A percentile compares a stretch with the other conserved stretches of the same genome.
These are phyloP conservation scores for Ceratobasidium sp. DNA, from an alignment of 1,284 basidiomycete species.

Conservation along the genomic window DNA sequence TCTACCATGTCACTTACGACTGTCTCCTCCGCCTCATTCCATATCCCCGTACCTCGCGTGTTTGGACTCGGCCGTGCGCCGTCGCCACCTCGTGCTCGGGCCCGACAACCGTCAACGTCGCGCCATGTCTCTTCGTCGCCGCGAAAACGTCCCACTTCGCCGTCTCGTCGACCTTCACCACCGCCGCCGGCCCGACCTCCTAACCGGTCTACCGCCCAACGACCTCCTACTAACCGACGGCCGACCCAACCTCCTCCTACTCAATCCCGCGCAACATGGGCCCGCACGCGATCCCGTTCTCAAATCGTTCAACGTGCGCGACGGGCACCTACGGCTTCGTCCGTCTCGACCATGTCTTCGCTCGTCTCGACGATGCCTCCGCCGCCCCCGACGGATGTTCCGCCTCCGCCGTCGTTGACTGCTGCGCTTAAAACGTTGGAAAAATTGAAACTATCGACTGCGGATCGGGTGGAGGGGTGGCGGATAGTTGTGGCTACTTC, in stretches of 20 bases:
- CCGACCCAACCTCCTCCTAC: neutral
- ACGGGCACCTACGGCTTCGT: slow-evolving; percentile 5
- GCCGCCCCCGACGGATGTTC: slow-evolving; percentile 13
- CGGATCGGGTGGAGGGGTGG: slow-evolving; percentile 41
- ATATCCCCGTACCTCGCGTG: too few relatives aligned
- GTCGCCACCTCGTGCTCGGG: neutral
- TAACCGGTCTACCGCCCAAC: neutral
- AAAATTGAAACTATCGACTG: slow-evolving; percentile 27
- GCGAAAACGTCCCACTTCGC: neutral
- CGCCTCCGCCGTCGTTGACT: neutral
- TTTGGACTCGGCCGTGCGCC: neutral
- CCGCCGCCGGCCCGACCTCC: neutral
- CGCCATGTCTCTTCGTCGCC: too few relatives aligned
- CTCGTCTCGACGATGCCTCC: neutral
- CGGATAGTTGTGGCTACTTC: slow-evolving; percentile 25
- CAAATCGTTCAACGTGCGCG: neutral
- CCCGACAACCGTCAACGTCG: too few relatives aligned
- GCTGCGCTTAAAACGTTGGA: slow-evolving; percentile 19
- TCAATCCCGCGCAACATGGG: neutral
- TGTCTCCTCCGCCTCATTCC: neutral
- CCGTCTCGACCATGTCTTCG: slow-evolving; percentile 34
- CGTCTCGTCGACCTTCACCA: too few relatives aligned
- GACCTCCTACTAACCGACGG: too few relatives aligned
- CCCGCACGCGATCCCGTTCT: slow-evolving; percentile 3
- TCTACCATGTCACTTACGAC: slow-evolving; percentile 36